Conservation (phyloP, 805 yeast species). For the Saccharomycopsis guyanensis region DNA sequence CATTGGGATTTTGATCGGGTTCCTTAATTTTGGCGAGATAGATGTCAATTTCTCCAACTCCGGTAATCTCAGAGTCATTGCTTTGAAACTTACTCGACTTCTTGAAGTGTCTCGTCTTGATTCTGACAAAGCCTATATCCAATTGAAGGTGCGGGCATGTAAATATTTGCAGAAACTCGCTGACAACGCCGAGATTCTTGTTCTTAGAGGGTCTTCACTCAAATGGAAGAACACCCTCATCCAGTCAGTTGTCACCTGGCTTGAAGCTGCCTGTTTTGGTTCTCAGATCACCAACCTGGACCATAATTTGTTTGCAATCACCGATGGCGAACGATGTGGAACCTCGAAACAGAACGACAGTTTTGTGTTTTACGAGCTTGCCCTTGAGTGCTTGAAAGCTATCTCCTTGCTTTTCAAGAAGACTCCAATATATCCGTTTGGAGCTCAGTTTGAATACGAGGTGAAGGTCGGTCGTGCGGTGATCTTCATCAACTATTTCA, state of each 20-base stretch:
- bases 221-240: constrained; percentile 15
- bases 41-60: constrained; percentile 10
- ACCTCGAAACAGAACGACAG: constrained; percentile 5
- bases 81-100: constrained; percentile 6
- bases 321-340: not conserved
- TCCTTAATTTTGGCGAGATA: constrained; percentile 11
- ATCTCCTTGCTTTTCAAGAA: constrained; percentile 13
- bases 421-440: constrained; percentile 13
- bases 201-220: constrained; percentile 8
- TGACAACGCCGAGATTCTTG: constrained; percentile 6
- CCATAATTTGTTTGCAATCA: constrained; percentile 7
- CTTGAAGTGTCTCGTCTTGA: constrained; percentile 1
- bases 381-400: constrained; percentile 17
- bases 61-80: constrained; percentile 11
- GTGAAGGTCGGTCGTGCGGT: constrained; percentile 29
- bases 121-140: not conserved
- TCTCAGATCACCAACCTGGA: not conserved
- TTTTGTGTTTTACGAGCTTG: constrained; percentile 15
- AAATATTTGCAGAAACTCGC: constrained; percentile 14
- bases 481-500: constrained; percentile 39
- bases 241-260: constrained; percentile 5
- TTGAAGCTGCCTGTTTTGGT: constrained; percentile 17
- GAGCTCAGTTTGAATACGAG: constrained; percentile 14
- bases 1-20: constrained; percentile 15
- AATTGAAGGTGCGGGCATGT: constrained; percentile 15